Percentiles rank a stretch among this genome's conserved stretches.
Conservation (phyloP, 148 eudicot genomes). For the Rhododendron simsii region DNA sequence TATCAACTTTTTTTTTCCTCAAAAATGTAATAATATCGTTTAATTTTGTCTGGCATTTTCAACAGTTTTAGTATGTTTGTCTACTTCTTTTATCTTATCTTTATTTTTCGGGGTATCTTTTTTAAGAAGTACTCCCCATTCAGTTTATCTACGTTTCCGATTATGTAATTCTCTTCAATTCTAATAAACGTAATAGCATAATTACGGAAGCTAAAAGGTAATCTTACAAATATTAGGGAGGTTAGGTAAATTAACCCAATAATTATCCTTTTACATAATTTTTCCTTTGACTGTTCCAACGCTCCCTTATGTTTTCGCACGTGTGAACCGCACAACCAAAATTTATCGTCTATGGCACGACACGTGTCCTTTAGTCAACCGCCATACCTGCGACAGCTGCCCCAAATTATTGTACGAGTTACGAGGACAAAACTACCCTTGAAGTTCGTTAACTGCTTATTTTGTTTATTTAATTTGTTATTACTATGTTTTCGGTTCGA, state of each 20-base stretch:
- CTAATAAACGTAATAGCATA: too few relatives aligned
- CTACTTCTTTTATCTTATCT: too few relatives aligned
- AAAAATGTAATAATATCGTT: too few relatives aligned
- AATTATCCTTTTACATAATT: neutral
- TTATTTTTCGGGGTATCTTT: too few relatives aligned
- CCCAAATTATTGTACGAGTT: neutral
- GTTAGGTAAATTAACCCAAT: neutral
- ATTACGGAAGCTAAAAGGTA: neutral
- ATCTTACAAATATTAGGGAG: neutral
- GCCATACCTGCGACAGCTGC: neutral
- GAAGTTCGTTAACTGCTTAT: neutral
- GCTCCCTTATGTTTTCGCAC: neutral
- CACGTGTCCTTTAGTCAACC: neutral
- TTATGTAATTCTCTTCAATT: too few relatives aligned
- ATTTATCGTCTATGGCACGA: neutral
- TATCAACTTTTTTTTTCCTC: too few relatives aligned
- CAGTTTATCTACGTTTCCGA: too few relatives aligned
- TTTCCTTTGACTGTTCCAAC: neutral
- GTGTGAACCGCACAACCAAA: neutral
- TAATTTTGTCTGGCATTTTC: too few relatives aligned
- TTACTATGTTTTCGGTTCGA: too few relatives aligned
- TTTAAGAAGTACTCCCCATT: too few relatives aligned
- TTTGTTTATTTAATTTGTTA: too few relatives aligned
- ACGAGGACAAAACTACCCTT: constrained; percentile 3
- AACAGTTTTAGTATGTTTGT: too few relatives aligned